Conservation (phyloP, 768 basidiomycete species). For the Erythrobasidium yunnanense region DNA sequence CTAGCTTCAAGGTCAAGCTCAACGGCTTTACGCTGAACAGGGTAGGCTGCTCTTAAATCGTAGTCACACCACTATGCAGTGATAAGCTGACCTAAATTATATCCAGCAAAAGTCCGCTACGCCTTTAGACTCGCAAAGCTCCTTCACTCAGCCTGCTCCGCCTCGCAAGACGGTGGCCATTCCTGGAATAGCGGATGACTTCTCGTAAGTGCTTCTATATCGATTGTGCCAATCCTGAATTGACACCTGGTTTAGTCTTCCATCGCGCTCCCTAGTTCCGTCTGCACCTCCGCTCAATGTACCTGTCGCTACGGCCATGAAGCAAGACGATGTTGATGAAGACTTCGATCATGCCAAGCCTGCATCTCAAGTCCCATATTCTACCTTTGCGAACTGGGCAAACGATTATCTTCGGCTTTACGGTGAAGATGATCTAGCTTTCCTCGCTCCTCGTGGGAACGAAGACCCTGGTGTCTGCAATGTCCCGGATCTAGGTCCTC, state of each 20-base stretch:
- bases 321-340: constrained; percentile 44
- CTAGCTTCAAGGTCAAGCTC: neutral
- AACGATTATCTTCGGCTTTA: constrained; percentile 82
- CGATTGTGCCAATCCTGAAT: constrained; percentile 28
- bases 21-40: constrained; percentile 11
- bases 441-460: constrained; percentile 67
- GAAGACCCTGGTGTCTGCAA: neutral
- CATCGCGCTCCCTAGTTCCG: constrained; percentile 30
- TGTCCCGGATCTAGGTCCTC: neutral
- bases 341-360: constrained; percentile 45
- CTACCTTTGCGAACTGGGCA: constrained; percentile 73
- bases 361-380: constrained; percentile 42
- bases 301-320: constrained; percentile 41
- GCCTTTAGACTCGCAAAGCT: too few relatives aligned
- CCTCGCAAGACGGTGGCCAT: constrained; percentile 7
- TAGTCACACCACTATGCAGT: neutral
- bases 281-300: constrained; percentile 33
- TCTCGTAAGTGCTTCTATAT: neutral
- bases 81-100: neutral
- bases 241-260: too few relatives aligned
- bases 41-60: neutral
- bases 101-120: neutral
- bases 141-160: neutral
- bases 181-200: constrained; percentile 6
- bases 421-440: constrained; percentile 90